Evolutionary conservation across 129 eudicot genomes (phyloP).

Genomic region (Helianthus annuus): HanXRQr2.0-SUNRISE NC_035436.2:192888191-192888690

Average conservation of each 20-base stretch:
- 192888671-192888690: not conserved
- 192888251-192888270: constrained; percentile 75
- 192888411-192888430: constrained; percentile 95
- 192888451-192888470: constrained; percentile 84
- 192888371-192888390: constrained; percentile 61
- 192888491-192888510: constrained; percentile 8
- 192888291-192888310: not conserved
- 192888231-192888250: constrained; percentile 92
- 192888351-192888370: constrained; percentile 73
- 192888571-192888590: constrained; percentile 14
- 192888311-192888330: not conserved
- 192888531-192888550: not conserved
- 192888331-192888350: constrained; percentile 60
- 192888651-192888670: not conserved
- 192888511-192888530: not conserved
- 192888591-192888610: constrained; percentile 4
- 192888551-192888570: constrained; percentile 8
- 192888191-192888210: constrained; percentile 84
- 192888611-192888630: constrained; percentile 11
- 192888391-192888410: constrained; percentile 93
- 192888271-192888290: constrained; percentile 14
- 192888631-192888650: not conserved
- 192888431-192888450: constrained; percentile 90
- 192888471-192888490: constrained; percentile 20
- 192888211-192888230: constrained; percentile 83